Conservation (phyloP, 176 grass and related monocot species). For the Cenchrus purpureus region DNA sequence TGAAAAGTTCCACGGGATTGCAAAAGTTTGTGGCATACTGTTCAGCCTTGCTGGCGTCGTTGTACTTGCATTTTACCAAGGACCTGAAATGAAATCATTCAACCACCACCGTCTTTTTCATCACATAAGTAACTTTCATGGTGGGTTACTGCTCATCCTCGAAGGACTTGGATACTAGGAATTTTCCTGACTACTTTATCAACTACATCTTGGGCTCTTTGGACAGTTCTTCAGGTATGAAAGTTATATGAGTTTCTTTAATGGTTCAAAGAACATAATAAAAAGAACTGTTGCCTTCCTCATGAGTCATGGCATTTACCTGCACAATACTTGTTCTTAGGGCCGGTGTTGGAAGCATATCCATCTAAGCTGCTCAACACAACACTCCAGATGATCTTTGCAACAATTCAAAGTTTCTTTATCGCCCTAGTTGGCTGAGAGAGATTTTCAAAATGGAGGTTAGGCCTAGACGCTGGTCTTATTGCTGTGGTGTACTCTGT, state of each 20-base stretch:
- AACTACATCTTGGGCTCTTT: conserved; percentile 49
- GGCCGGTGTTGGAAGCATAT: conserved; percentile 50
- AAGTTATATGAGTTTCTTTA: background rate
- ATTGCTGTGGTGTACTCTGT: conserved; percentile 51
- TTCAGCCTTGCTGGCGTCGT: conserved; percentile 42
- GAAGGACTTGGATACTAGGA: conserved; percentile 50
- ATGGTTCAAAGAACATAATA: background rate
- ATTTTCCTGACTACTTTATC: conserved; percentile 43
- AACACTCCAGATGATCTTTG: conserved; percentile 58
- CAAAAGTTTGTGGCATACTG: conserved; percentile 42
- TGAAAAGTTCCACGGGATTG: conserved; percentile 54
- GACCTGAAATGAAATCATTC: conserved; percentile 55
- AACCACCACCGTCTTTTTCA: conserved; percentile 41
- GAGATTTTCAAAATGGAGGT: conserved; percentile 59
- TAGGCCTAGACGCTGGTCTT: conserved; percentile 39
- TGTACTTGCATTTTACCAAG: conserved; percentile 65
- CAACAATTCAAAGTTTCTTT: conserved; percentile 56
- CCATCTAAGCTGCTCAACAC: conserved; percentile 58
- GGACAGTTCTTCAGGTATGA: conserved; percentile 64
- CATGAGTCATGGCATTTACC: conserved; percentile 7
- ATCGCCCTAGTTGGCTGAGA: conserved; percentile 49
- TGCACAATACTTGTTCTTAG: conserved; percentile 15
- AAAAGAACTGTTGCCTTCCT: background rate
- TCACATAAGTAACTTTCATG: background rate
- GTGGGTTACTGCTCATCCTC: background rate